Evolutionary conservation across 169 alveolate species (phyloP).

Genomic region (Plasmodium gonderi): DNA sequence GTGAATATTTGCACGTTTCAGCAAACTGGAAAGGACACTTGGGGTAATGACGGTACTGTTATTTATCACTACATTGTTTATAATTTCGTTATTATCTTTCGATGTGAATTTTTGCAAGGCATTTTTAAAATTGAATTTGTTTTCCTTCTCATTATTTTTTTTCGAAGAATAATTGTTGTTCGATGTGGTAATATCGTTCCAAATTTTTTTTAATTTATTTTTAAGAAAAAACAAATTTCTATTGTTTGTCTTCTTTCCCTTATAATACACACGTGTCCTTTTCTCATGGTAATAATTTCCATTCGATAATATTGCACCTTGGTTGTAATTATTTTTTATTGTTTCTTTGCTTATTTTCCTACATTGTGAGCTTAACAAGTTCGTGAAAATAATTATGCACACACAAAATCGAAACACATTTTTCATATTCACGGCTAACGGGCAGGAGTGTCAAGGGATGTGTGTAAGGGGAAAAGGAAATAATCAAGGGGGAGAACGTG

Average conservation of each 20-base stretch:
- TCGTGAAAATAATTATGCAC: background rate
- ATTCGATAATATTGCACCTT: background rate
- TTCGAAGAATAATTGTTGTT: background rate
- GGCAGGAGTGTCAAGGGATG: background rate
- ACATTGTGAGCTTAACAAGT: background rate
- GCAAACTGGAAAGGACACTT: background rate
- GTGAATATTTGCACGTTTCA: slow-evolving; percentile 6
- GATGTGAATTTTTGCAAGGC: background rate
- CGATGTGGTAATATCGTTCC: background rate
- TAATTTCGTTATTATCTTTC: slow-evolving; percentile 15
- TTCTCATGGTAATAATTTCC: background rate
- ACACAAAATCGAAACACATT: slow-evolving; percentile 20
- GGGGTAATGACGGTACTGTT: slow-evolving; percentile 42
- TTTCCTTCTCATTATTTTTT: background rate
- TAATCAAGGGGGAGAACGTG: no score
- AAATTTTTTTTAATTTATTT: slow-evolving; percentile 51
- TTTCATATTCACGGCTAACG: slow-evolving; percentile 30
- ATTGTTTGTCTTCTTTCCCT: background rate
- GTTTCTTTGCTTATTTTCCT: background rate
- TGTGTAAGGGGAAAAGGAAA: background rate
- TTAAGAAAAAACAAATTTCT: slow-evolving; percentile 14
- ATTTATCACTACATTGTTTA: slow-evolving; percentile 24
- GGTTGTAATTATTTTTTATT: background rate
- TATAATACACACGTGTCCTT: slow-evolving; percentile 1
- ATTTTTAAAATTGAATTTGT: background rate